phyloP scores from a whole-genome alignment of 331 rosid genomes.

The Quercus phellos region DNA sequence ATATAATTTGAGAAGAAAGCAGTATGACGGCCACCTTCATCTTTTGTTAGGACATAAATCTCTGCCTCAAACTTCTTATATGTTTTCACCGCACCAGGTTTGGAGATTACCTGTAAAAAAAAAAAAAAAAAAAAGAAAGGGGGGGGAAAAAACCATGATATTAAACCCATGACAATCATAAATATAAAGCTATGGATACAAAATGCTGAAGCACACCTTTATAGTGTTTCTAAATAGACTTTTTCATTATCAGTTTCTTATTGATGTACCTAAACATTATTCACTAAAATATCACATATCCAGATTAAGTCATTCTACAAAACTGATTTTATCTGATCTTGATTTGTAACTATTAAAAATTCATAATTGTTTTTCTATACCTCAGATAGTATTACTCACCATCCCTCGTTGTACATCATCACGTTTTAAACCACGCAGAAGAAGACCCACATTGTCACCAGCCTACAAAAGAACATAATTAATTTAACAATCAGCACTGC shows the following conservation, averaged over 20 bases:
- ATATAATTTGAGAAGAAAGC: constrained; percentile 92
- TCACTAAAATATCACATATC: too few relatives aligned
- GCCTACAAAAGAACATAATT: constrained; percentile 50
- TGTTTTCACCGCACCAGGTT: constrained; percentile 78
- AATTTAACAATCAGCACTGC: constrained; percentile 2
- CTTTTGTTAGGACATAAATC: constrained; percentile 93
- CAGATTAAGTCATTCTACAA: too few relatives aligned
- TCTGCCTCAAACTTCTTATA: constrained; percentile 93
- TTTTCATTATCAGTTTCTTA: too few relatives aligned
- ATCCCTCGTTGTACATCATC: constrained; percentile 96
- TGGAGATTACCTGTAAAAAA: constrained; percentile 72
- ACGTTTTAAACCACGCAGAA: constrained; percentile 93
- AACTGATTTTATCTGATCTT: too few relatives aligned
- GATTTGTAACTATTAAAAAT: too few relatives aligned
- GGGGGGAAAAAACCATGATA: too few relatives aligned
- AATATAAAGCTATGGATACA: too few relatives aligned
- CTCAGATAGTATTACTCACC: constrained; percentile 39
- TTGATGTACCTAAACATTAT: too few relatives aligned
- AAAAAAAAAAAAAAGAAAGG: too few relatives aligned
- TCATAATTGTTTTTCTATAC: background rate
- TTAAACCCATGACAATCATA: too few relatives aligned
- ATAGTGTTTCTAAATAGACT: too few relatives aligned
- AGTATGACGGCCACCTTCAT: constrained; percentile 98
- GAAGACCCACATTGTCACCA: constrained; percentile 99
- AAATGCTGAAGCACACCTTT: too few relatives aligned